Evolutionary conservation across 202 grass and related monocot species (phyloP).

Genomic region (Zoysia matrella): DNA sequence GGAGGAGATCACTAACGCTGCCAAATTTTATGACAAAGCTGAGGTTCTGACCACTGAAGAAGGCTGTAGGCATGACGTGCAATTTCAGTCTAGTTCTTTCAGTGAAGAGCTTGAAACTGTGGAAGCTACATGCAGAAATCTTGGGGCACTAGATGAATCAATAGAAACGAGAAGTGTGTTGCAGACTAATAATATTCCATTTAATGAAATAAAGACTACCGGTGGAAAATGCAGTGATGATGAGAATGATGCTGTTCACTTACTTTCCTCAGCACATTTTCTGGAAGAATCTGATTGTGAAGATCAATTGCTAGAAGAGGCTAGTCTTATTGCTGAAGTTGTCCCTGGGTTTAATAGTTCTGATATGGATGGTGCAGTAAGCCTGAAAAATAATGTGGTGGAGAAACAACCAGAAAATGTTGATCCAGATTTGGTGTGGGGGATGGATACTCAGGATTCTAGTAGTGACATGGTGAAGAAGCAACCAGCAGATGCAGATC

Average conservation of each 20-base stretch:
- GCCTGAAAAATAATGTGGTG: conserved; percentile 25
- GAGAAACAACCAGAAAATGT: conserved; percentile 39
- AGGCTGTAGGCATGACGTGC: conserved; percentile 28
- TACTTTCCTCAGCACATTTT: conserved; percentile 32
- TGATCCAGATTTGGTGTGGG: conserved; percentile 39
- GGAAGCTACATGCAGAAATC: conserved; percentile 43
- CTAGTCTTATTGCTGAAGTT: conserved; percentile 34
- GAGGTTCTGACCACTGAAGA: conserved; percentile 43
- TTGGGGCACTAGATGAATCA: conserved; percentile 57
- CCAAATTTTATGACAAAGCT: conserved; percentile 30
- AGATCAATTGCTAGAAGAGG: conserved; percentile 43
- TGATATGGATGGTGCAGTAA: conserved; percentile 40
- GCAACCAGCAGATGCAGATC: conserved; percentile 38
- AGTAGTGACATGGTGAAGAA: conserved; percentile 34
- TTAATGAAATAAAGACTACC: conserved; percentile 37
- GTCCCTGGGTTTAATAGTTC: conserved; percentile 21
- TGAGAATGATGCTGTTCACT: conserved; percentile 40
- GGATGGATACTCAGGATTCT: conserved; percentile 47
- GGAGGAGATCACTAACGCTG: conserved; percentile 28
- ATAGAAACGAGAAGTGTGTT: conserved; percentile 41
- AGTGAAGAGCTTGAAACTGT: conserved; percentile 30
- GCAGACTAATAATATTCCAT: conserved; percentile 26
- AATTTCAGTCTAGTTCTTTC: conserved; percentile 30
- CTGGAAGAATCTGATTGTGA: conserved; percentile 42
- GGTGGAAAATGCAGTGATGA: conserved; percentile 35